Evolutionary conservation across 139 green algal species (phyloP).

Genomic region (Monoraphidium neglectum): DNA sequence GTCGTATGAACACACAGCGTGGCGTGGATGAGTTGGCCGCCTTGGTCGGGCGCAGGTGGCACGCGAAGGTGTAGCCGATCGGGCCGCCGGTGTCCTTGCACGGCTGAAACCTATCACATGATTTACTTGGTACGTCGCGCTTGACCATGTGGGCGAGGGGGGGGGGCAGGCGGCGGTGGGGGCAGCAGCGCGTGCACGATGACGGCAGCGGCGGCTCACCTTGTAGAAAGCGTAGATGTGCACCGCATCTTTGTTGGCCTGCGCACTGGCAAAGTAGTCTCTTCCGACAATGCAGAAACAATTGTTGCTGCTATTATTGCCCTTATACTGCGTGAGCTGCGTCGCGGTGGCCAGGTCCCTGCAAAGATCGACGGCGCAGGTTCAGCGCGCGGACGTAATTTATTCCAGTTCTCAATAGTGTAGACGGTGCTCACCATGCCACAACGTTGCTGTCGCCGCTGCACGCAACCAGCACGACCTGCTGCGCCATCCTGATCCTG

Average conservation of each 20-base stretch:
- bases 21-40: background rate
- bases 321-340: slow-evolving; percentile 65
- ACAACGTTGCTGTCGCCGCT: slow-evolving; percentile 46
- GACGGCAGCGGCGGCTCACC: slow-evolving; percentile 30
- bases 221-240: slow-evolving; percentile 86
- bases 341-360: slow-evolving; percentile 79
- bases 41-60: background rate
- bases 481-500: slow-evolving; percentile 30
- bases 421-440: slow-evolving; percentile 34
- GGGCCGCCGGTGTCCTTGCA: background rate
- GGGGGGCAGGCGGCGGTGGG: background rate
- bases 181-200: too few relatives aligned
- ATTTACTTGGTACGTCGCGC: background rate
- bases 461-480: slow-evolving; percentile 52
- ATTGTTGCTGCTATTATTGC: slow-evolving; percentile 44
- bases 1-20: background rate
- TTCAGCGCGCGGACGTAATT: background rate
- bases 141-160: background rate
- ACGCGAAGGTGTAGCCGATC: background rate
- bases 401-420: background rate
- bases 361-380: background rate
- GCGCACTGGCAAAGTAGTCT: slow-evolving; percentile 73
- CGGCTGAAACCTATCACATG: background rate
- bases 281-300: slow-evolving; percentile 57
- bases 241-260: slow-evolving; percentile 61